Evolutionary conservation across 169 alveolate genomes (phyloP).

Genomic region (Plasmodium inui): DNA sequence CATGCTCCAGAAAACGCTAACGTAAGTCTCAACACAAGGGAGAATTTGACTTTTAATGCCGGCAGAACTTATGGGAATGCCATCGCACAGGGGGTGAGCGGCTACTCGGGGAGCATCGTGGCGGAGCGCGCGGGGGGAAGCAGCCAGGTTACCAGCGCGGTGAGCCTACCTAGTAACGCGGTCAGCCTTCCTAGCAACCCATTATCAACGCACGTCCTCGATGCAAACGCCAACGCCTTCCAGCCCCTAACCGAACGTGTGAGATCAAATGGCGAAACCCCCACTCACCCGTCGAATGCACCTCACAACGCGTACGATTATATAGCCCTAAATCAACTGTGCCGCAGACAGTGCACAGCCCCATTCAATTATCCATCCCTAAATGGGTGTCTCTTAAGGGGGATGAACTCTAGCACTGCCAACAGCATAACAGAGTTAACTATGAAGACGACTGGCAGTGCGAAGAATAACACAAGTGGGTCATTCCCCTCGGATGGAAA

Average conservation of each 20-base stretch:
- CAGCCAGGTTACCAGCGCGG: background rate
- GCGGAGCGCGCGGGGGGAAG: background rate
- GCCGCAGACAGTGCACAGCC: background rate
- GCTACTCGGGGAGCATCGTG: background rate
- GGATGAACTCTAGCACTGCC: background rate
- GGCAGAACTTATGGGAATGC: background rate
- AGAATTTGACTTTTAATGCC: background rate
- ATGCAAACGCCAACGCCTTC: background rate
- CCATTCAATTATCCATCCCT: background rate
- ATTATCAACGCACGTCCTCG: background rate
- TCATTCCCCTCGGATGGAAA: background rate
- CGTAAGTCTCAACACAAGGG: conserved; percentile 1
- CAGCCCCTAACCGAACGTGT: background rate
- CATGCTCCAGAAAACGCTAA: conserved; percentile 13
- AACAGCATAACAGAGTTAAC: background rate
- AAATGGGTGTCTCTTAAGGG: background rate
- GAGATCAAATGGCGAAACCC: background rate
- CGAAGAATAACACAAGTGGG: background rate
- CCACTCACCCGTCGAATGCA: background rate
- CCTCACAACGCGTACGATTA: background rate
- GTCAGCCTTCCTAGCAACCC: background rate
- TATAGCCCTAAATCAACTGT: background rate
- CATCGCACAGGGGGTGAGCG: background rate
- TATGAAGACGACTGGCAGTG: background rate
- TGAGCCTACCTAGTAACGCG: background rate